Evolutionary conservation across 176 grass and related monocot genomes (phyloP).

Genomic region (Cymbopogon citratus): DNA sequence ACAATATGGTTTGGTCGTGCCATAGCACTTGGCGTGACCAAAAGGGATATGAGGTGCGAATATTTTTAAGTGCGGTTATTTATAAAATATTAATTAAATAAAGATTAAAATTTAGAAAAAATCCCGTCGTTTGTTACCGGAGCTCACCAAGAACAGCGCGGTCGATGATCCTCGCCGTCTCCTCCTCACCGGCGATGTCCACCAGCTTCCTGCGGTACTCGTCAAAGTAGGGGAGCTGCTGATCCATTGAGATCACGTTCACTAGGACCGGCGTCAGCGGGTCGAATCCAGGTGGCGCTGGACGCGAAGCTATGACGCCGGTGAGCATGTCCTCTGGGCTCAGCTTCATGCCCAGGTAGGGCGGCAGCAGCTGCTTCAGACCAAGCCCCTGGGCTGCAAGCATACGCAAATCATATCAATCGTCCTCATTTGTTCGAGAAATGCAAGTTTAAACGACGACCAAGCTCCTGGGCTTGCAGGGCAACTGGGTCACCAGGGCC

Average conservation of each 20-base stretch:
- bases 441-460: too few species aligned
- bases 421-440: neutral
- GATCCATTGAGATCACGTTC: conserved; percentile 52
- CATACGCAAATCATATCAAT: too few species aligned
- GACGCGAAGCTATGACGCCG: conserved; percentile 89
- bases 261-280: conserved; percentile 59
- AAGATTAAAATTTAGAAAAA: too few species aligned
- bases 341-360: conserved; percentile 39
- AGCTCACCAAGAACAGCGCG: conserved; percentile 53
- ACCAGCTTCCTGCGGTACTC: conserved; percentile 61
- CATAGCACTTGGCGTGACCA: too few species aligned
- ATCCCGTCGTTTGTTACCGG: conserved; percentile 61
- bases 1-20: too few species aligned
- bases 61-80: too few species aligned
- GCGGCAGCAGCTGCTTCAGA: conserved; percentile 49
- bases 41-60: too few species aligned
- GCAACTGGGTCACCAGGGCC: too few species aligned
- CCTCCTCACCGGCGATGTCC: conserved; percentile 43
- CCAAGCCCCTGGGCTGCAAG: conserved; percentile 36
- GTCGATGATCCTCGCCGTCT: conserved; percentile 37
- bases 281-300: conserved; percentile 68
- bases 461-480: too few species aligned
- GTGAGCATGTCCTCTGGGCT: conserved; percentile 57
- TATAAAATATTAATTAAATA: too few species aligned
- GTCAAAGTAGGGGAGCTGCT: conserved; percentile 57